Percentiles rank a stretch among this genome's conserved stretches.
Conservation (phyloP, 257 asterid genomes). For the Solanum clarkiae region DNA sequence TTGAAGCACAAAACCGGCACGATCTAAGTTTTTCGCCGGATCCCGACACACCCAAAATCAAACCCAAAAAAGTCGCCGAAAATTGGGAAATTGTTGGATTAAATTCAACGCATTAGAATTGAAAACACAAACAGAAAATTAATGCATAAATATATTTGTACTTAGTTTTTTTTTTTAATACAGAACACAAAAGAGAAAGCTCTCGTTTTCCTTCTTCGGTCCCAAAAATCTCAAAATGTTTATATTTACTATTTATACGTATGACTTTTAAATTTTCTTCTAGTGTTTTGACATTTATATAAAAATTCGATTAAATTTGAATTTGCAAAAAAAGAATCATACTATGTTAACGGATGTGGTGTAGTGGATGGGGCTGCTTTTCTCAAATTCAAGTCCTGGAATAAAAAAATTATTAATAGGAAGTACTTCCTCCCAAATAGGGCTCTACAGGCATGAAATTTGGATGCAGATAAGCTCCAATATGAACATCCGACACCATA, state of each 20-base stretch:
- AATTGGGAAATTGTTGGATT: neutral
- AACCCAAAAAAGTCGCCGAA: neutral
- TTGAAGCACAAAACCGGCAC: neutral
- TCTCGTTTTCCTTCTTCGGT: neutral
- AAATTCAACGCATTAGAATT: neutral
- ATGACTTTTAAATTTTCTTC: neutral
- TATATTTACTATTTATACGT: neutral
- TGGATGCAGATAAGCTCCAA: no score
- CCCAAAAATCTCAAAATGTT: neutral
- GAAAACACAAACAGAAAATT: neutral
- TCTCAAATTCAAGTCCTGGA: no score
- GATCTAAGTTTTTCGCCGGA: neutral
- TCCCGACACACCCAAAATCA: neutral
- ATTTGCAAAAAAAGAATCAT: fast-evolving
- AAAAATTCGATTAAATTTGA: fast-evolving
- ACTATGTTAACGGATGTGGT: neutral
- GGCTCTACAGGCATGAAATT: no score
- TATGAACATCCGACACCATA: no score
- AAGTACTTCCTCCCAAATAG: no score
- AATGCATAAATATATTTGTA: neutral
- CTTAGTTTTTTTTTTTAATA: neutral
- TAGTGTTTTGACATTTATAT: neutral
- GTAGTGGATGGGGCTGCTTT: no score
- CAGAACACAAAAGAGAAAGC: neutral
- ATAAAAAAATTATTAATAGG: no score